A percentile compares a stretch with the other conserved stretches of the same genome.
Conservation (phyloP, 352 stramenopile genomes). For the Phytophthora ohioensis region DNA sequence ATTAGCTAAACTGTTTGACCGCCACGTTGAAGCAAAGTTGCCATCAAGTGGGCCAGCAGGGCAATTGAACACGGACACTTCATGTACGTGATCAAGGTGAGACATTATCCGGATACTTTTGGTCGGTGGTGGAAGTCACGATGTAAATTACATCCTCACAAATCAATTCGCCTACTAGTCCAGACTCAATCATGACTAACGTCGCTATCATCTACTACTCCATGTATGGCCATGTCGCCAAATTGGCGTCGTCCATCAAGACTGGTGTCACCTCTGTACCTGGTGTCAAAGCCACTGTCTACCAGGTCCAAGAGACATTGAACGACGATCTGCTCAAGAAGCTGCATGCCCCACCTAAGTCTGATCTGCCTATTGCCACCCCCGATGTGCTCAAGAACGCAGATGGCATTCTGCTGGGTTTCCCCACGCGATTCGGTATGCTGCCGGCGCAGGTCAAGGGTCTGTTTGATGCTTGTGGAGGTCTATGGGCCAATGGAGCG, state of each 20-base stretch:
- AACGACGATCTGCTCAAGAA: conserved; percentile 72
- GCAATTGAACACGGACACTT: too few relatives aligned
- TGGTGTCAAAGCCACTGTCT: conserved; percentile 64
- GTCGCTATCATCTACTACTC: conserved; percentile 85
- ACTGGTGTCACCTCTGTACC: conserved; percentile 61
- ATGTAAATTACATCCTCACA: not conserved
- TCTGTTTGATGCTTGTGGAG: conserved; percentile 82
- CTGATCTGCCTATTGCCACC: conserved; percentile 61
- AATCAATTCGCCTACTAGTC: conserved; percentile 3
- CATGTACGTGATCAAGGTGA: too few relatives aligned
- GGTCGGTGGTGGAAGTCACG: too few relatives aligned
- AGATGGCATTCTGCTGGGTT: conserved; percentile 87
- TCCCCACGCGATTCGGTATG: conserved; percentile 86
- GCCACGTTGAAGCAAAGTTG: conserved; percentile 19
- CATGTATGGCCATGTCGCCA: conserved; percentile 85
- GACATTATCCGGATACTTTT: too few relatives aligned
- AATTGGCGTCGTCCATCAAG: conserved; percentile 72
- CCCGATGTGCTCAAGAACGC: conserved; percentile 66
- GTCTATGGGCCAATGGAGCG: conserved; percentile 73
- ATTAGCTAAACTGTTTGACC: conserved; percentile 3
- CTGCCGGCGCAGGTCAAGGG: conserved; percentile 84
- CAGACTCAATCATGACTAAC: conserved; percentile 47
- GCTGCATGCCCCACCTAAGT: conserved; percentile 75
- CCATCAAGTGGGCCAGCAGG: not conserved
- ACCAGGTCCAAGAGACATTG: conserved; percentile 84